Percentiles rank a stretch among this genome's conserved stretches.
phyloP scores from a whole-genome alignment of 2,329 filamentous ascomycete genomes.

The Colletotrichum tropicale region DNA sequence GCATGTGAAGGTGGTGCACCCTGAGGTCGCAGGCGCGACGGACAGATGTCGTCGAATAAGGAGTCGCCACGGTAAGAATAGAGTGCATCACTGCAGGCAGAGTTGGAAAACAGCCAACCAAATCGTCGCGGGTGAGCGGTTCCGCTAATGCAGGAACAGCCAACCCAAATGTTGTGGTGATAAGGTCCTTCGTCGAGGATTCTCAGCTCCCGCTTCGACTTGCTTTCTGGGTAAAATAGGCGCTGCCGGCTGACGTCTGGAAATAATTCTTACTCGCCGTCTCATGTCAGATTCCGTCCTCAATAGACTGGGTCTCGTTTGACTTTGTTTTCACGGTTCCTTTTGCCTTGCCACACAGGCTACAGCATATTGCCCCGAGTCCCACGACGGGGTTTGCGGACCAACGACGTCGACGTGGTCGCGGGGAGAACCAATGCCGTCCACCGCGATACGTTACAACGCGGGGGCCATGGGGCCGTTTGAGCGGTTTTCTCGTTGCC shows the following conservation, averaged over 20 bases:
- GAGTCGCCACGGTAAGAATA: conserved; percentile 6
- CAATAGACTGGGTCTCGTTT: not conserved
- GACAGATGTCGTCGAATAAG: conserved; percentile 11
- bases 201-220: not conserved
- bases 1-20: not conserved
- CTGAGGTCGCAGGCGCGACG: not conserved
- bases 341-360: not conserved
- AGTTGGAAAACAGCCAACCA: not conserved
- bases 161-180: not conserved
- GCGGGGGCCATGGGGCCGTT: not conserved
- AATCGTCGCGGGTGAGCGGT: not conserved
- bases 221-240: not conserved
- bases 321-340: not conserved
- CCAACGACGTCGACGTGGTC: conserved; percentile 10
- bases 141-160: conserved; percentile 19
- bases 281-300: not conserved
- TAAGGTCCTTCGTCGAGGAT: not conserved
- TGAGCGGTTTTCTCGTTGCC: conserved; percentile 10
- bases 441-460: not conserved
- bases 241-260: not conserved
- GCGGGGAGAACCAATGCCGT: not conserved
- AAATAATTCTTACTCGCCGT: not conserved
- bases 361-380: not conserved
- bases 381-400: not conserved
- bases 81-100: not conserved